Percentiles rank a stretch among this genome's conserved stretches.
These are phyloP conservation scores for Phyllachora maydis DNA, from an alignment of 2,329 filamentous ascomycete genomes.

Conservation along the genomic window DNA sequence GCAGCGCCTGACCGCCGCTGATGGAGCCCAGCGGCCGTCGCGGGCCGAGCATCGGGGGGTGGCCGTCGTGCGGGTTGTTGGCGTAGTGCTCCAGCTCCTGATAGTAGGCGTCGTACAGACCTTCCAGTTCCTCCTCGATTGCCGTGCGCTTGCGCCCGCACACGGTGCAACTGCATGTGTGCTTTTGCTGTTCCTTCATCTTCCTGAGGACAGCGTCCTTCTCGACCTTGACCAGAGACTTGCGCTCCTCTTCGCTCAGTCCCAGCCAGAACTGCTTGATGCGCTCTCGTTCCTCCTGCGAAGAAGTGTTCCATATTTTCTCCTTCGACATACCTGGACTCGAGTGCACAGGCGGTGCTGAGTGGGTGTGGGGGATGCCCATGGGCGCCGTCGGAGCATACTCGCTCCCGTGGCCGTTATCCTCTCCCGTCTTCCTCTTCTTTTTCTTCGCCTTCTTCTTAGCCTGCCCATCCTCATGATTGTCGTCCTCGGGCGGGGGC, in stretches of 20 bases:
- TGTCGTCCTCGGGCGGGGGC: too few species aligned
- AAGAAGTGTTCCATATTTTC: constrained; percentile 95
- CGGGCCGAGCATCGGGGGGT: constrained; percentile 48
- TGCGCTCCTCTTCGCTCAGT: constrained; percentile 80
- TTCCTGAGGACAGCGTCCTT: constrained; percentile 96
- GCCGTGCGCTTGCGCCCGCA: constrained; percentile 91
- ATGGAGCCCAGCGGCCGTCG: constrained; percentile 39
- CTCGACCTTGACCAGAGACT: constrained; percentile 90
- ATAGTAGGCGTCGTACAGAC: constrained; percentile 96
- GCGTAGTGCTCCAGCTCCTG: constrained; percentile 95
- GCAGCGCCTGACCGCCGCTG: constrained; percentile 32
- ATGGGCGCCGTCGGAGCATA: constrained; percentile 6
- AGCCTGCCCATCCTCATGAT: constrained; percentile 14
- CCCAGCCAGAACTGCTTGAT: constrained; percentile 98
- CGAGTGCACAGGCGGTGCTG: constrained; percentile 4
- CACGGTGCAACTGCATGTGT: constrained; percentile 94
- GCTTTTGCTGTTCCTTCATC: constrained; percentile 99
- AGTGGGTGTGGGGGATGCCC: constrained; percentile 4
- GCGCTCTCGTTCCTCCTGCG: constrained; percentile 81
- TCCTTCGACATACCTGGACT: constrained; percentile 39
- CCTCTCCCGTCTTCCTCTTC: constrained; percentile 33
- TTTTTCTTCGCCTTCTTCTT: constrained; percentile 47
- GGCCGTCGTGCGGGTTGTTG: constrained; percentile 53
- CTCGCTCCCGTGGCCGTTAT: constrained; percentile 2
- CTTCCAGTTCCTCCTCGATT: constrained; percentile 94